Conservation (phyloP, 2,329 filamentous ascomycete genomes). For the Phaeosphaeriaceae sp. region DNA sequence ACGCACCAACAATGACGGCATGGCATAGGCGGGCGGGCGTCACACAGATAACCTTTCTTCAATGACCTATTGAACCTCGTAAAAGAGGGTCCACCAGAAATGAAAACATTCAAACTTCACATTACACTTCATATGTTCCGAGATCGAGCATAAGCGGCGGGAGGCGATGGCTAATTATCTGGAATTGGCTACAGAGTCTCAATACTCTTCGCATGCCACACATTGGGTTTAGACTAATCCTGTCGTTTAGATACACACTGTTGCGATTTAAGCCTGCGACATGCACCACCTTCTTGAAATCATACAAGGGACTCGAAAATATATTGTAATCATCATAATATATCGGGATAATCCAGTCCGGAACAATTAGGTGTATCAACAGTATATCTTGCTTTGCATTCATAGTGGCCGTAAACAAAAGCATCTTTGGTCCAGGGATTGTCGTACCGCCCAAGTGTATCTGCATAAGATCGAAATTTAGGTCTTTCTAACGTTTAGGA, state of each 20-base stretch:
- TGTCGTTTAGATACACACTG: slow-evolving; percentile 67
- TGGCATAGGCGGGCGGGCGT: slow-evolving; percentile 39
- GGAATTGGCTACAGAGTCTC: slow-evolving; percentile 12
- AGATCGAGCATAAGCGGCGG: background rate
- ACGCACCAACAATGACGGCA: slow-evolving; percentile 22
- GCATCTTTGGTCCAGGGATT: slow-evolving; percentile 64
- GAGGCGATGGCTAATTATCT: no score
- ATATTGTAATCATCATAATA: slow-evolving; percentile 59
- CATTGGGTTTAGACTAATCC: slow-evolving; percentile 63
- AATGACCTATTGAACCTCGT: slow-evolving; percentile 39
- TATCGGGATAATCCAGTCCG: slow-evolving; percentile 65
- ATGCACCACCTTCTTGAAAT: slow-evolving; percentile 65
- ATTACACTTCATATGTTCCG: slow-evolving; percentile 12
- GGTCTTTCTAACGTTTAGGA: slow-evolving; percentile 59
- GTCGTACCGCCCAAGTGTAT: slow-evolving; percentile 71
- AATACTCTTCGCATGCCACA: slow-evolving; percentile 39
- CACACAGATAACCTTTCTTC: slow-evolving; percentile 41
- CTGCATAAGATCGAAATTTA: slow-evolving; percentile 70
- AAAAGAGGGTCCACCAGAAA: slow-evolving; percentile 32
- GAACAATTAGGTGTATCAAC: slow-evolving; percentile 64
- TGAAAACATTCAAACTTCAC: slow-evolving; percentile 40
- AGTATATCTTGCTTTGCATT: slow-evolving; percentile 67
- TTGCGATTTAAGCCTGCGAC: slow-evolving; percentile 58
- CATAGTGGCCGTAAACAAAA: slow-evolving; percentile 72
- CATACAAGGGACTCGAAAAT: slow-evolving; percentile 63